These are phyloP conservation scores for Agastache rugosa DNA, from an alignment of 257 asterid species.

Conservation along the genomic window DNA sequence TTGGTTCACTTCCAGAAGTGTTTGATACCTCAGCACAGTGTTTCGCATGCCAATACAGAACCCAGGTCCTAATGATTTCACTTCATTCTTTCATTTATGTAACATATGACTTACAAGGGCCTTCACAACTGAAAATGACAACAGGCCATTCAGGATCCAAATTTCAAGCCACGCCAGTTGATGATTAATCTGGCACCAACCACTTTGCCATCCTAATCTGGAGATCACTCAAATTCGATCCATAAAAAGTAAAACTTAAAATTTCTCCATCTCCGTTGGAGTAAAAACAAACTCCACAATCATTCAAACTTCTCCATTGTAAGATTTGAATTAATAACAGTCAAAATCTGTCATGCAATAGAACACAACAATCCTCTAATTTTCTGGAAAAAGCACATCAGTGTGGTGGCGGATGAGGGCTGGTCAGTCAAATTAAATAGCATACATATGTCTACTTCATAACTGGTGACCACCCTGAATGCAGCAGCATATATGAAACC, in stretches of 20 bases:
- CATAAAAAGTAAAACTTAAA: conserved; percentile 13
- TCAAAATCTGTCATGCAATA: background rate
- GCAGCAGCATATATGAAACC: background rate
- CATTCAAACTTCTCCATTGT: conserved; percentile 7
- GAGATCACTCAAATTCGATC: background rate
- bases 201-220: background rate
- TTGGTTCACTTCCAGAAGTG: background rate
- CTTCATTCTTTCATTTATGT: conserved; percentile 12
- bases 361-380: background rate
- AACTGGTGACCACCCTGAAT: background rate
- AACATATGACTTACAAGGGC: conserved; percentile 1
- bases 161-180: background rate
- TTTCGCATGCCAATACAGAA: conserved; percentile 10
- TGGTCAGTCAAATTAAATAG: conserved; percentile 13
- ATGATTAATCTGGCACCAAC: background rate
- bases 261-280: background rate
- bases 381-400: background rate
- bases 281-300: background rate
- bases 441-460: conserved; percentile 11
- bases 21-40: conserved; percentile 23
- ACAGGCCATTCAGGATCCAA: background rate
- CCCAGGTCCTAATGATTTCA: conserved; percentile 11
- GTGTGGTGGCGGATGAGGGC: conserved; percentile 23
- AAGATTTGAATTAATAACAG: background rate
- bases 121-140: conserved; percentile 10